These are phyloP conservation scores for Cystofilobasidium macerans DNA, from an alignment of 768 basidiomycete genomes.

Conservation along the genomic window DNA sequence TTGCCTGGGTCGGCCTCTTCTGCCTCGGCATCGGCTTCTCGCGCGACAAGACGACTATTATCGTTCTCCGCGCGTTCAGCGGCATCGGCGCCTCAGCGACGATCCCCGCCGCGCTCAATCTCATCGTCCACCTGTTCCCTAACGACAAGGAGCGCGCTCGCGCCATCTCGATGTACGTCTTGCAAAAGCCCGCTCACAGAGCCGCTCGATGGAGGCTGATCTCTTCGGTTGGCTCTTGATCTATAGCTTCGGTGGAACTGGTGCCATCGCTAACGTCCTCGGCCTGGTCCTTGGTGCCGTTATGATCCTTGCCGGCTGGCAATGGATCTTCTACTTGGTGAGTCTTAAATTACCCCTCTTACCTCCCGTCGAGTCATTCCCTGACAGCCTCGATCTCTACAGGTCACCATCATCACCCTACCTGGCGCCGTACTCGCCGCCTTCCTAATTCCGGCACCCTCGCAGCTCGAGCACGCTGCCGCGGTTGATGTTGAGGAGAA, in stretches of 20 bases:
- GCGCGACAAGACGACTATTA: conserved; percentile 43
- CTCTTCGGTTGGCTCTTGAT: conserved; percentile 18
- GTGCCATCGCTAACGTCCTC: conserved; percentile 6
- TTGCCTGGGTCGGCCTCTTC: conserved; percentile 40
- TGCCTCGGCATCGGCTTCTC: conserved; percentile 46
- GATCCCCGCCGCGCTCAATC: conserved; percentile 43
- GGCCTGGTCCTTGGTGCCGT: conserved; percentile 27
- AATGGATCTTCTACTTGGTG: conserved; percentile 35
- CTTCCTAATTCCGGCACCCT: conserved; percentile 14
- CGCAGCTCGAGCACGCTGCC: conserved; percentile 19
- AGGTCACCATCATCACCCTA: conserved; percentile 22
- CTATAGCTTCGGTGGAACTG: background rate
- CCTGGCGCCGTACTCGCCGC: conserved; percentile 7
- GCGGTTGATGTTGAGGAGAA: conserved; percentile 18
- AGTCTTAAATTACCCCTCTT: no score
- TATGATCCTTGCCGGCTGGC: conserved; percentile 30
- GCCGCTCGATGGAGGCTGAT: conserved; percentile 13
- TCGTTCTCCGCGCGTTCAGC: conserved; percentile 47
- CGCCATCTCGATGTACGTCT: conserved; percentile 28
- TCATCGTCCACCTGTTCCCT: conserved; percentile 30
- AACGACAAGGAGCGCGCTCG: background rate
- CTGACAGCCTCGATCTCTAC: no score
- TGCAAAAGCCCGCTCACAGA: conserved; percentile 22
- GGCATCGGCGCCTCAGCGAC: conserved; percentile 41
- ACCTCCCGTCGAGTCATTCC: no score